Evolutionary conservation across 108 stramenopile species (phyloP).

Genomic region (Cyclotella baltica): DNA sequence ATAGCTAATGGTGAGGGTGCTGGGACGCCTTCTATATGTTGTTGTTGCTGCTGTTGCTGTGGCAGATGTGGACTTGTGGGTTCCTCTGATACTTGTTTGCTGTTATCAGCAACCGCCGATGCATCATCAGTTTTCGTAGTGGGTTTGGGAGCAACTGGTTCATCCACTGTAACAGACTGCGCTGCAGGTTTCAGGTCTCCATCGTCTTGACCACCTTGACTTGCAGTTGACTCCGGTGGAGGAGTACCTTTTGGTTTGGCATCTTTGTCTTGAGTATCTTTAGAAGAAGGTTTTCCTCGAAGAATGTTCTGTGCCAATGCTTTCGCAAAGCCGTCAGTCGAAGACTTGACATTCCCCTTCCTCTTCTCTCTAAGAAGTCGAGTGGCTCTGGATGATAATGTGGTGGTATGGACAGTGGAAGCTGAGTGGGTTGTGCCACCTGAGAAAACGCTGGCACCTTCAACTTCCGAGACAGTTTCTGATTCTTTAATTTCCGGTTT

Average conservation of each 20-base stretch:
- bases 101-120: conserved; percentile 2
- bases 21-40: neutral
- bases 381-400: conserved; percentile 42
- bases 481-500: neutral
- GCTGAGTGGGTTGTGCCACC: conserved; percentile 30
- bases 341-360: conserved; percentile 15
- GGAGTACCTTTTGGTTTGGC: neutral
- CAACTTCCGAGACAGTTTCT: conserved; percentile 9
- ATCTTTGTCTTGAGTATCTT: neutral
- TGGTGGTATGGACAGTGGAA: conserved; percentile 31
- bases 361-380: conserved; percentile 46
- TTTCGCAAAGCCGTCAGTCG: conserved; percentile 20
- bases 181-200: neutral
- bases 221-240: neutral
- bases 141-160: too few relatives aligned
- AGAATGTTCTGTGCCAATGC: conserved; percentile 25
- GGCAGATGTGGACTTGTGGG: neutral
- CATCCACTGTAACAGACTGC: neutral
- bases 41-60: neutral
- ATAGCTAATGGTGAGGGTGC: neutral
- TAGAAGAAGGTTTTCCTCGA: conserved; percentile 13
- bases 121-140: neutral
- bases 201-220: neutral
- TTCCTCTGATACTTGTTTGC: neutral
- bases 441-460: conserved; percentile 27